A percentile compares a stretch with the other conserved stretches of the same genome.
Evolutionary conservation across 2,329 filamentous ascomycete species (phyloP).

Genomic region (Juglanconis oblonga): DNA sequence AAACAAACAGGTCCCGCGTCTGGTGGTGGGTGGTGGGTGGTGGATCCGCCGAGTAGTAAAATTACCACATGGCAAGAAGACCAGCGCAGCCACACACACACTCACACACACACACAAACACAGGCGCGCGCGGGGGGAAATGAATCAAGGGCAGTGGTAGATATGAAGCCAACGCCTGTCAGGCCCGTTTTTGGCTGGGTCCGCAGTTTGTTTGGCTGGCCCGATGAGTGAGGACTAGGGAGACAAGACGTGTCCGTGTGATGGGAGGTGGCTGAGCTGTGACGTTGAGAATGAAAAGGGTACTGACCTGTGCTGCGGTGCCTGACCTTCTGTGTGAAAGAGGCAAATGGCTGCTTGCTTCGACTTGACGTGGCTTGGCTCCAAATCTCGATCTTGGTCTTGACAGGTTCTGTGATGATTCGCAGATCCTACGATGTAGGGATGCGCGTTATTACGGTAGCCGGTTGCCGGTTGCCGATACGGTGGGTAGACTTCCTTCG

Average conservation of each 20-base stretch:
- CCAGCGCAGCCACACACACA: constrained; percentile 6
- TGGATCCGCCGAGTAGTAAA: constrained; percentile 18
- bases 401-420: constrained; percentile 3
- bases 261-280: neutral
- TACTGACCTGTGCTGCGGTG: constrained; percentile 4
- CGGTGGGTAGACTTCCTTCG: neutral
- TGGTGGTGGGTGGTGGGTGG: neutral
- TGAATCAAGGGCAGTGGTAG: neutral
- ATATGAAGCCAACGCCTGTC: neutral
- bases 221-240: neutral
- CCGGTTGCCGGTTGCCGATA: neutral
- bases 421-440: constrained; percentile 4
- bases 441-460: constrained; percentile 1
- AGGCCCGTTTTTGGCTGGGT: neutral
- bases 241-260: neutral
- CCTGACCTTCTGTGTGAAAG: neutral
- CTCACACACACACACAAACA: neutral
- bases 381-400: constrained; percentile 1
- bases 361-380: neutral
- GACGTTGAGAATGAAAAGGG: neutral
- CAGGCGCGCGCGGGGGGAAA: neutral
- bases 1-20: constrained; percentile 13
- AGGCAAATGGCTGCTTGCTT: neutral
- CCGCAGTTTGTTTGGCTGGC: neutral
- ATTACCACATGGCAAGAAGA: constrained; percentile 9